These are phyloP conservation scores for Fusarium hostae DNA, from an alignment of 2,329 filamentous ascomycete species.

Conservation along the genomic window DNA sequence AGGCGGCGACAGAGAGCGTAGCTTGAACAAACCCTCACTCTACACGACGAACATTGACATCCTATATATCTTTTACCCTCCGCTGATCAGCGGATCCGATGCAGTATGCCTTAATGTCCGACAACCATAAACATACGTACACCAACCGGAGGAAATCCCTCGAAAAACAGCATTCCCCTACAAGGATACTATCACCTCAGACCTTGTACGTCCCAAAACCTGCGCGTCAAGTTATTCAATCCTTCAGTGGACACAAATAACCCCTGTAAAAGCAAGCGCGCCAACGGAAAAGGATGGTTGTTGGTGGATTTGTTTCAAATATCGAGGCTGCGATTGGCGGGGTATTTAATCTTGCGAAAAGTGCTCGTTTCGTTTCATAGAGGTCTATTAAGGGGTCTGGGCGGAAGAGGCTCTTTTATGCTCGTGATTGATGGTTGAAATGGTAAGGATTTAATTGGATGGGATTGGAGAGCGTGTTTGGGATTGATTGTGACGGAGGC, in stretches of 20 bases:
- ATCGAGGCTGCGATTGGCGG: conserved; percentile 27
- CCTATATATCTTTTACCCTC: conserved; percentile 1
- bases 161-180: neutral
- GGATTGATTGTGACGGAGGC: neutral
- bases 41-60: neutral
- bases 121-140: neutral
- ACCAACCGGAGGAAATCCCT: neutral
- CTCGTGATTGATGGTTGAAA: neutral
- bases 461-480: neutral
- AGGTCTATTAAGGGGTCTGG: conserved; percentile 18
- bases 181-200: neutral
- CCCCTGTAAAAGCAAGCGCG: conserved; percentile 19
- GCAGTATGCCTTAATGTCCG: conserved; percentile 33
- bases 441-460: neutral
- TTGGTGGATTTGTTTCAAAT: conserved; percentile 31
- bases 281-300: conserved; percentile 6
- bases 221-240: neutral
- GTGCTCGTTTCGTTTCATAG: conserved; percentile 25
- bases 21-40: neutral
- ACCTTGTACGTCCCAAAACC: conserved; percentile 17
- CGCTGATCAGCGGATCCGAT: neutral
- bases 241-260: conserved; percentile 3
- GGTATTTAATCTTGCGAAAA: conserved; percentile 4
- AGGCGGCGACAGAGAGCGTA: conserved; percentile 15
- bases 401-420: neutral